Percentiles rank a stretch among this genome's conserved stretches.
These are phyloP conservation scores for Pachysandra terminalis DNA, from an alignment of 164 flowering plant species.

Conservation along the genomic window DNA sequence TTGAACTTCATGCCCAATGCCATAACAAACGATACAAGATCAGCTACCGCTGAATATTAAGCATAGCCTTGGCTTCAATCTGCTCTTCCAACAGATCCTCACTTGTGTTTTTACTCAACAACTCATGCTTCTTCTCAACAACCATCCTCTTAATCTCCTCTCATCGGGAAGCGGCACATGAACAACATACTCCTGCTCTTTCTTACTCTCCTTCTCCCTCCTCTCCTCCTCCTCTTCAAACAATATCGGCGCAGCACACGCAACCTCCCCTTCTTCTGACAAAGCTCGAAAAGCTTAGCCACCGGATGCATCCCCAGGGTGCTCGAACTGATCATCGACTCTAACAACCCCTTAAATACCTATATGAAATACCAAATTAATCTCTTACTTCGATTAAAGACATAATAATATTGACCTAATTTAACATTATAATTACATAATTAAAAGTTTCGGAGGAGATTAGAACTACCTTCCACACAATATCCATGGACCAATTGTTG, in stretches of 20 bases:
- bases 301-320: too few relatives aligned
- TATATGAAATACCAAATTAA: too few relatives aligned
- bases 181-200: constrained; percentile 69
- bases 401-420: too few relatives aligned
- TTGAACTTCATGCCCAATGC: background rate
- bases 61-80: constrained; percentile 79
- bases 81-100: constrained; percentile 69
- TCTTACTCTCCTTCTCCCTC: constrained; percentile 57
- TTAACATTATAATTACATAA: too few relatives aligned
- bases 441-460: too few relatives aligned
- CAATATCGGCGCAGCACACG: constrained; percentile 40
- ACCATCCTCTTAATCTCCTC: constrained; percentile 94
- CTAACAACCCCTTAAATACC: too few relatives aligned
- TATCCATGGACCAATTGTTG: too few relatives aligned
- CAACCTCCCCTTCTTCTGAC: constrained; percentile 84
- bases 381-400: too few relatives aligned
- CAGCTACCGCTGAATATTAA: constrained; percentile 65
- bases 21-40: background rate
- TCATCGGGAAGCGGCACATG: constrained; percentile 93
- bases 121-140: constrained; percentile 85
- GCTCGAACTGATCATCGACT: too few relatives aligned
- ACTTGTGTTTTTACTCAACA: constrained; percentile 73
- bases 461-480: too few relatives aligned
- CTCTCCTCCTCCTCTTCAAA: constrained; percentile 90
- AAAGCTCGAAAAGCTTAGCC: too few relatives aligned